phyloP scores from a whole-genome alignment of 345 rosid genomes.

The Jatropha curcas region DNA sequence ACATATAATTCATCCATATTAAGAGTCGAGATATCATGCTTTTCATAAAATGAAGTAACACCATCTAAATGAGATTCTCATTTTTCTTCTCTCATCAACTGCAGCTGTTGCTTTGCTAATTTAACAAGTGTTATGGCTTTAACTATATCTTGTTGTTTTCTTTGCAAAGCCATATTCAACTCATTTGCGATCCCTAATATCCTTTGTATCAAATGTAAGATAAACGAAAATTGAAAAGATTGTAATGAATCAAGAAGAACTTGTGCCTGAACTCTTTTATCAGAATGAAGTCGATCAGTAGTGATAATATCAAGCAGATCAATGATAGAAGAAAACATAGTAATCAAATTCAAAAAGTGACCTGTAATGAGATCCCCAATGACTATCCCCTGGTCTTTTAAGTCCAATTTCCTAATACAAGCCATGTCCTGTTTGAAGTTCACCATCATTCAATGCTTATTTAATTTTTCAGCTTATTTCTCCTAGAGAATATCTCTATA shows the following conservation, averaged over 20 bases:
- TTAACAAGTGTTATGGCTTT: not conserved
- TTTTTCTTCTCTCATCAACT: not conserved
- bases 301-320: not conserved
- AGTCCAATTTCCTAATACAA: not conserved
- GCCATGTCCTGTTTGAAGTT: not conserved
- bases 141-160: not conserved
- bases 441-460: not conserved
- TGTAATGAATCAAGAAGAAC: not conserved
- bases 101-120: not conserved
- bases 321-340: not conserved
- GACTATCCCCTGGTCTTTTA: not conserved
- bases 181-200: not conserved
- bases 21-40: not conserved
- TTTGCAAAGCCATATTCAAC: not conserved
- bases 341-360: not conserved
- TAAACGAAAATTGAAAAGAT: not conserved
- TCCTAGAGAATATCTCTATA: not conserved
- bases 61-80: not conserved
- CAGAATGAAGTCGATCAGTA: not conserved
- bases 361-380: not conserved
- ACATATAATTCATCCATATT: not conserved
- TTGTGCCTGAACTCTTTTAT: not conserved
- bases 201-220: not conserved
- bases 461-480: not conserved
- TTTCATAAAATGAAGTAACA: not conserved